These are phyloP conservation scores for Acephala macrosclerotiorum DNA, from an alignment of 2,329 filamentous ascomycete genomes.

Conservation along the genomic window DNA sequence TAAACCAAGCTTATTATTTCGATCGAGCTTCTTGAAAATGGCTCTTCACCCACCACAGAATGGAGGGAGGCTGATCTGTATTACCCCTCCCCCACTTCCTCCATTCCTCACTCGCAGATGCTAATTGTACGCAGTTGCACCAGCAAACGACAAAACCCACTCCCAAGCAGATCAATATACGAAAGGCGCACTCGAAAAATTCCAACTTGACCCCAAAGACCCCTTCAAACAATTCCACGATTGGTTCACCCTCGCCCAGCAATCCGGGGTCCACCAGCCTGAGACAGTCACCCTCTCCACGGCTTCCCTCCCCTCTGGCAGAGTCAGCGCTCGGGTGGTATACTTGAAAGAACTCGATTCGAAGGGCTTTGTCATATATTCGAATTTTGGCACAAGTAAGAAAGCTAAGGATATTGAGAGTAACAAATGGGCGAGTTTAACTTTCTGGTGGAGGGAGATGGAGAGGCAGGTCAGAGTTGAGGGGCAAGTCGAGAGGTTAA, in stretches of 20 bases:
- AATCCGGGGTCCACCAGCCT: constrained; percentile 69
- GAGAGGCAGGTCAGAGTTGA: constrained; percentile 94
- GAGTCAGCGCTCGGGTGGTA: constrained; percentile 84
- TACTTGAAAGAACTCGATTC: constrained; percentile 94
- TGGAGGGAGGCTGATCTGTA: constrained; percentile 43
- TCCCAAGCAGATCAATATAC: constrained; percentile 81
- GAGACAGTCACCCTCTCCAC: constrained; percentile 92
- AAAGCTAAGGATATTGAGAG: constrained; percentile 71
- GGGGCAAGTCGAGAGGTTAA: constrained; percentile 73
- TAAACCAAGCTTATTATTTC: constrained; percentile 32
- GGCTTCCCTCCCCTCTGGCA: constrained; percentile 81
- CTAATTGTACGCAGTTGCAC: constrained; percentile 58
- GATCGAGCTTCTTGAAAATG: constrained; percentile 35
- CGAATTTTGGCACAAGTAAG: constrained; percentile 83
- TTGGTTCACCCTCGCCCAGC: constrained; percentile 83
- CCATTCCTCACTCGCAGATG: constrained; percentile 1
- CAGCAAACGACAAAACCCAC: constrained; percentile 63
- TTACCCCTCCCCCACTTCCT: constrained; percentile 16
- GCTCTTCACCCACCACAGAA: constrained; percentile 39
- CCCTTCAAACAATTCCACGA: constrained; percentile 86
- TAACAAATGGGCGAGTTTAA: constrained; percentile 82
- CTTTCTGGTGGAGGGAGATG: constrained; percentile 88
- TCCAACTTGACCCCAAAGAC: constrained; percentile 63
- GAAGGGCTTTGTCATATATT: constrained; percentile 88
- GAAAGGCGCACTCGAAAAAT: constrained; percentile 65